Base-by-base conservation (phyloP, 139 green algal species). In the Chlorella vulgaris region DNA sequence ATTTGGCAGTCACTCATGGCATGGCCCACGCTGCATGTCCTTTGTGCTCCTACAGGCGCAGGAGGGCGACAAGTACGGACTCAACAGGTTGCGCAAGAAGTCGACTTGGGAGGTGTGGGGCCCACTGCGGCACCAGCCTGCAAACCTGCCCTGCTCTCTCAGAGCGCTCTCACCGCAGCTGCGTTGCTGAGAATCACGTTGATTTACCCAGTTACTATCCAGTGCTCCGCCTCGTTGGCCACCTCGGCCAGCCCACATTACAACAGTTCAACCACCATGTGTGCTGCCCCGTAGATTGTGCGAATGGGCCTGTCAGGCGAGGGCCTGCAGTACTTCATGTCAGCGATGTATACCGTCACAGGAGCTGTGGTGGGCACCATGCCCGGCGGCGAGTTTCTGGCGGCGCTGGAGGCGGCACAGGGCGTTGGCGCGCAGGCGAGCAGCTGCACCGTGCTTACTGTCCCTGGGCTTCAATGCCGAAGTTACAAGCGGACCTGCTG, bases 311-410 rank as follows among this genome's bases (percentile, higher is more conserved):
- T 89, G 4, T 79, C 77, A 2, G 81, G 85, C 1, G 80, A 81
- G 29, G 60, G 78, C 18, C 40, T 84, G 29, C 33, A 62, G 7
- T 85, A 71, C 39, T 84, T 61, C 33, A 53, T 79, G 31, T 29
- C 13, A 2, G 24, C 84, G 1, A 53, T 76, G 33, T 89, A 89
- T 40, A 65, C 74, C 2, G 60, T 88, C 29, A 74, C 71, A 10
- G 86, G 86, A 2, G 86, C 86, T 6, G n/a, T 90, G 28, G 76
- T 90, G 66, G 86, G 86, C 22, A 75, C 60, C 21, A 81, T 47
- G 21, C 77, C 84, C 5, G 86, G 86, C n/a, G 74, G 65, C 21
- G 86, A 90, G 66, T 90, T 90, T n/a, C 47, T 84, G 8, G 80
- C 78, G 18, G 74, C 74, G 2, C 50, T 58, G 31, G 58, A 60